phyloP scores from a whole-genome alignment of 192 early-diverging fungal species.

The Backusella sp. region DNA sequence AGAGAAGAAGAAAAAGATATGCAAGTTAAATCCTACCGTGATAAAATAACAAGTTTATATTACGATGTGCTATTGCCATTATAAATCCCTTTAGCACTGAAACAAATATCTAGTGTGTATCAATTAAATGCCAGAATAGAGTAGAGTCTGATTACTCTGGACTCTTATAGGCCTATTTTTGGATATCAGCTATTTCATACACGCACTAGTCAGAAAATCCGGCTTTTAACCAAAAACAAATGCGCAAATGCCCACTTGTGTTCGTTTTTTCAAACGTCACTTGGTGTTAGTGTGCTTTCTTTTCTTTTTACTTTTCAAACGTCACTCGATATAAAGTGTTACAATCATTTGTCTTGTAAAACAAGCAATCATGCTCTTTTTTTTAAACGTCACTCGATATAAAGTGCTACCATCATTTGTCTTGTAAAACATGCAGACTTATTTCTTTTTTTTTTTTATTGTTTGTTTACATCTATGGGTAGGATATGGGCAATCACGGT shows the following conservation, averaged over 20 bases:
- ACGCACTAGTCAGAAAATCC: not conserved
- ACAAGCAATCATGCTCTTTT: too few relatives aligned
- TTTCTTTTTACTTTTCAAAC: too few relatives aligned
- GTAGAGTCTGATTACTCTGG: not conserved
- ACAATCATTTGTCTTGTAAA: too few relatives aligned
- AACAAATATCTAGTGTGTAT: not conserved
- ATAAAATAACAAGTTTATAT: not conserved
- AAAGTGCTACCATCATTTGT: too few relatives aligned
- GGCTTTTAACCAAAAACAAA: not conserved
- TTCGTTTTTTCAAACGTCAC: too few relatives aligned
- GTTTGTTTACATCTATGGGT: too few relatives aligned
- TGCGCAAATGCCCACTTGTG: not conserved
- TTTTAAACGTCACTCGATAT: too few relatives aligned
- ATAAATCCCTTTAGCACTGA: not conserved
- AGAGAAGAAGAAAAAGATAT: not conserved
- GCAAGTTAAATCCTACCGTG: not conserved
- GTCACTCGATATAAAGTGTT: too few relatives aligned
- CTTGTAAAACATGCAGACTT: too few relatives aligned
- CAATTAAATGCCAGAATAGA: conserved; percentile 4
- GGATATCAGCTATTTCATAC: not conserved
- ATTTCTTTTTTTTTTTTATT: too few relatives aligned
- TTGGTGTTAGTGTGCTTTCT: too few relatives aligned
- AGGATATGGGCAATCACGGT: too few relatives aligned
- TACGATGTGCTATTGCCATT: not conserved
- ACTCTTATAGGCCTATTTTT: not conserved